Percentiles rank a stretch among this genome's conserved stretches.
phyloP scores from a whole-genome alignment of 306 rosid genomes.

The Vigna trinervia region DNA sequence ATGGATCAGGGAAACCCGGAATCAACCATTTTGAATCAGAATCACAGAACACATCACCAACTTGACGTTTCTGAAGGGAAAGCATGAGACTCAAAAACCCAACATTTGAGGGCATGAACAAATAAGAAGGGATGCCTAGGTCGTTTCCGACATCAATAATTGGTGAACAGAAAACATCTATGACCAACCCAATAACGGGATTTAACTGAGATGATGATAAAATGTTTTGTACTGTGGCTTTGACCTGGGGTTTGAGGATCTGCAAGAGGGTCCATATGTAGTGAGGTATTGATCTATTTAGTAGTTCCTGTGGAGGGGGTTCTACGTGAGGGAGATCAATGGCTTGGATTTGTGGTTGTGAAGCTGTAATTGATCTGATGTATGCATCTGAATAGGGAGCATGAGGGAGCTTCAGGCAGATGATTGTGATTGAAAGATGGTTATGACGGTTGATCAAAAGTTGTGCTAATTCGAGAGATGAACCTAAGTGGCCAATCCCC shows the following conservation, averaged over 20 bases:
- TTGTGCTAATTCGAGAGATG: conserved; percentile 61
- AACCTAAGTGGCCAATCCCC: conserved; percentile 56
- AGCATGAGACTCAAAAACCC: conserved; percentile 51
- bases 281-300: conserved; percentile 36
- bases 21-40: conserved; percentile 48
- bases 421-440: conserved; percentile 53
- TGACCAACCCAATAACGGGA: conserved; percentile 49
- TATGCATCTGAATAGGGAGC: conserved; percentile 49
- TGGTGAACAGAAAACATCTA: conserved; percentile 59
- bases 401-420: conserved; percentile 47
- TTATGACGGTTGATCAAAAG: conserved; percentile 41
- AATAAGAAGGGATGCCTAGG: conserved; percentile 56
- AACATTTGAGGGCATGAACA: conserved; percentile 53
- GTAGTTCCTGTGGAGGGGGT: conserved; percentile 45
- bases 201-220: conserved; percentile 44
- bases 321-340: conserved; percentile 58
- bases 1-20: conserved; percentile 53
- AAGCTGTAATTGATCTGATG: conserved; percentile 44
- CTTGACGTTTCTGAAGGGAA: conserved; percentile 43
- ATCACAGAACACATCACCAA: conserved; percentile 41
- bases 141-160: conserved; percentile 61
- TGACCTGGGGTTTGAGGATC: conserved; percentile 47
- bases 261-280: conserved; percentile 43
- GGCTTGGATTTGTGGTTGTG: conserved; percentile 52
- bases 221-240: conserved; percentile 39